A percentile compares a stretch with the other conserved stretches of the same genome.
phyloP scores from a whole-genome alignment of 2,329 filamentous ascomycete species.

The Fusarium napiforme region DNA sequence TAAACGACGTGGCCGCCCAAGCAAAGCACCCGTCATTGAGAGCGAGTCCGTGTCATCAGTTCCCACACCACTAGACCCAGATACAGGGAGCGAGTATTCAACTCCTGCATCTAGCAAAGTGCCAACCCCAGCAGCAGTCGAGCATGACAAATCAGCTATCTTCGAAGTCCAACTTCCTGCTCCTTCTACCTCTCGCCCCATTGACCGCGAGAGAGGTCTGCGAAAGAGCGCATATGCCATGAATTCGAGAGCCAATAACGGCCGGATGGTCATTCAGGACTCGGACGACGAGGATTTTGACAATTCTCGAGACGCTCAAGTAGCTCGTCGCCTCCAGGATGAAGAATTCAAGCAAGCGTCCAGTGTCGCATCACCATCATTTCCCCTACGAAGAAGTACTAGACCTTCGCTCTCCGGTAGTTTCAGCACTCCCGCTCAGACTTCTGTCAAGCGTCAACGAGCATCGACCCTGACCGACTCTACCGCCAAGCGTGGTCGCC shows the following conservation, averaged over 20 bases:
- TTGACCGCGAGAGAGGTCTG: constrained; percentile 47
- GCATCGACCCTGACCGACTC: constrained; percentile 39
- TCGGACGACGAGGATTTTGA: constrained; percentile 51
- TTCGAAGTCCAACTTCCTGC: constrained; percentile 48
- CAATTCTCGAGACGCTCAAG: constrained; percentile 43
- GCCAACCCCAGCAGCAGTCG: constrained; percentile 48
- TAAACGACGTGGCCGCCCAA: constrained; percentile 33
- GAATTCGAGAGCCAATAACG: constrained; percentile 57
- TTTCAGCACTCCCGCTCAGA: constrained; percentile 7
- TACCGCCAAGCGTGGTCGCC: constrained; percentile 30
- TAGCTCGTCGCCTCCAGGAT: constrained; percentile 50
- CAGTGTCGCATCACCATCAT: constrained; percentile 1
- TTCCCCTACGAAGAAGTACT: constrained; percentile 24
- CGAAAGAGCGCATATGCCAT: constrained; percentile 61
- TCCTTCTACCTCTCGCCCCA: constrained; percentile 16
- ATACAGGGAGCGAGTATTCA: constrained; percentile 49
- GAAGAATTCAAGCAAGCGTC: constrained; percentile 46
- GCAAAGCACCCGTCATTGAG: constrained; percentile 27
- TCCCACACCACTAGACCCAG: constrained; percentile 45
- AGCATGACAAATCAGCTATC: constrained; percentile 32
- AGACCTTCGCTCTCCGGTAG: constrained; percentile 11
- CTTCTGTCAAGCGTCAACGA: constrained; percentile 42
- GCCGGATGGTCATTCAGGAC: constrained; percentile 54
- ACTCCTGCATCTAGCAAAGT: constrained; percentile 53
- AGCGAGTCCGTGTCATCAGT: constrained; percentile 49